Percentiles rank a stretch among this genome's conserved stretches.
Conservation (phyloP, 345 rosid species). For the Ceriops decandra region DNA sequence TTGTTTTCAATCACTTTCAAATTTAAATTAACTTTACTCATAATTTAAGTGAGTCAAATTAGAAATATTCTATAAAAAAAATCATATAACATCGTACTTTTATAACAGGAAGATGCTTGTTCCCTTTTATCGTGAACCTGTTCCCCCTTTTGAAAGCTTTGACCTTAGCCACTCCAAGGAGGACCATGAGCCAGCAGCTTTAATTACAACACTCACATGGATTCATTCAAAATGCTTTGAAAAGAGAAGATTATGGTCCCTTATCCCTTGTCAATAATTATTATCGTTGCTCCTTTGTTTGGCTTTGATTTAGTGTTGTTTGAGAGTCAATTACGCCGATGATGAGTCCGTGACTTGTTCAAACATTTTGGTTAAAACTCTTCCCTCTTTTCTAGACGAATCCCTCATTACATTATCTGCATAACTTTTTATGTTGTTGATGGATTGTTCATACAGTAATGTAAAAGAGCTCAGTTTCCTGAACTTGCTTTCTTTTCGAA, state of each 20-base stretch:
- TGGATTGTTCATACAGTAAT: no score
- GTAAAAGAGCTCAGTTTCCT: no score
- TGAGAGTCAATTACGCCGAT: constrained; percentile 32
- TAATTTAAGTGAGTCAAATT: no score
- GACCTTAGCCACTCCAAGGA: not conserved
- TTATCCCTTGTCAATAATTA: not conserved
- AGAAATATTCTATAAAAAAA: not conserved
- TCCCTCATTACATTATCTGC: no score
- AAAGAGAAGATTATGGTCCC: constrained; percentile 3
- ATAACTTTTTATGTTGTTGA: no score
- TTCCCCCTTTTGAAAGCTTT: not conserved
- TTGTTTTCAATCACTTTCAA: no score
- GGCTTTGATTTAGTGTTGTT: not conserved
- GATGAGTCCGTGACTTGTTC: not conserved
- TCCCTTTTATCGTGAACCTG: not conserved
- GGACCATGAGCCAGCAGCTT: not conserved
- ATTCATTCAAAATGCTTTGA: not conserved
- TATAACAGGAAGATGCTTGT: not conserved
- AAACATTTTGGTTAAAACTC: constrained; percentile 4
- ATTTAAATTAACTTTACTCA: no score
- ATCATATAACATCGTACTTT: not conserved
- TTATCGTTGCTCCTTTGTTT: not conserved
- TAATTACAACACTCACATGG: no score
- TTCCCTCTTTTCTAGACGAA: not conserved
- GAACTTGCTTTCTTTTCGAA: no score